Percentiles rank a stretch among this genome's conserved stretches.
Conservation (phyloP, 257 asterid species). For the Przewalskia tangutica region DNA sequence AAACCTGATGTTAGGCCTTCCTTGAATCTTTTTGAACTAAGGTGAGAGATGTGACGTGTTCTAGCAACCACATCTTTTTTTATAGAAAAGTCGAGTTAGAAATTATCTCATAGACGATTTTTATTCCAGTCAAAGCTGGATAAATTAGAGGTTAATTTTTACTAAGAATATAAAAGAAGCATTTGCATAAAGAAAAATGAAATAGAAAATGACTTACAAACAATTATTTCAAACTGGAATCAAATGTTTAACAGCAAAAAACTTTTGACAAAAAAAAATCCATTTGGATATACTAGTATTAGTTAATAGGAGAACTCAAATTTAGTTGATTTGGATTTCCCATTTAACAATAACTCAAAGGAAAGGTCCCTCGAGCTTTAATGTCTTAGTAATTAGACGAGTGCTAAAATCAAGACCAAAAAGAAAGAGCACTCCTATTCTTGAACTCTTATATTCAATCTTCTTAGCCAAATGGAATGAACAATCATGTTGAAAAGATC, state of each 20-base stretch:
- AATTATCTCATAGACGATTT: not conserved
- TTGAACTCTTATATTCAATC: slow-evolving; percentile 45
- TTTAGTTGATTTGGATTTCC: not conserved
- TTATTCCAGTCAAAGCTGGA: not conserved
- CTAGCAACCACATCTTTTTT: no score
- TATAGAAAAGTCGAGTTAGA: not conserved
- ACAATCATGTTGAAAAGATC: slow-evolving; percentile 63
- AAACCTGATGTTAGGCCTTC: no score
- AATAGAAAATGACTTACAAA: not conserved
- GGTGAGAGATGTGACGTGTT: no score
- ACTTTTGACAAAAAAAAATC: not conserved
- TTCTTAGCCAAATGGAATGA: slow-evolving; percentile 72
- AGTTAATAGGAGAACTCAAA: not conserved
- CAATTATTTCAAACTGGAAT: not conserved
- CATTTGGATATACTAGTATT: not conserved
- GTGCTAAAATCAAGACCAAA: no score
- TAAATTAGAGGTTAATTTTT: not conserved
- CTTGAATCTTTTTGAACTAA: no score
- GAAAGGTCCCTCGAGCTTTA: no score
- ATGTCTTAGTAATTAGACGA: no score
- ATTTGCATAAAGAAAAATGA: not conserved
- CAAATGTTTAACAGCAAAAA: not conserved
- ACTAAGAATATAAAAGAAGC: not conserved
- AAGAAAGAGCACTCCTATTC: not conserved
- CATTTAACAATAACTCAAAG: not conserved